These are phyloP conservation scores for Dipodascus geniculatus DNA, from an alignment of 805 yeast genomes.

Conservation along the genomic window DNA sequence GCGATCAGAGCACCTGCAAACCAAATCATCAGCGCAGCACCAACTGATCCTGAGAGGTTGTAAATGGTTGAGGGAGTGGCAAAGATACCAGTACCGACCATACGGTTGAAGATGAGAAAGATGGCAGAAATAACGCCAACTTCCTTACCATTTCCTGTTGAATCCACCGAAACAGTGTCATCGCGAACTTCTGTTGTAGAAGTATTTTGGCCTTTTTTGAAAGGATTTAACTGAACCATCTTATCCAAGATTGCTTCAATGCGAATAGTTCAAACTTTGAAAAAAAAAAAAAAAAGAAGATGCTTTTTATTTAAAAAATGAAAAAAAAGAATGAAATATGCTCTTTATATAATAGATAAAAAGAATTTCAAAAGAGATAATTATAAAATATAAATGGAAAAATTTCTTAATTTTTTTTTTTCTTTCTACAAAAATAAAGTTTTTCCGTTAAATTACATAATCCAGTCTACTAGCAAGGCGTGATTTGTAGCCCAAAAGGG, in stretches of 20 bases:
- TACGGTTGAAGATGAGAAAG: slow-evolving; percentile 54
- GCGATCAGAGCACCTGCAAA: slow-evolving; percentile 63
- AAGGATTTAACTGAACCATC: background rate
- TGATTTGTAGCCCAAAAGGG: background rate
- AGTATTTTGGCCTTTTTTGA: background rate
- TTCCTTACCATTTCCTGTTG: slow-evolving; percentile 13
- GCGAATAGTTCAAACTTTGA: background rate
- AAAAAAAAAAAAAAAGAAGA: background rate
- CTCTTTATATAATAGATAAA: too few species aligned
- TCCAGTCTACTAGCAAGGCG: background rate
- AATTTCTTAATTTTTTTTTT: too few species aligned
- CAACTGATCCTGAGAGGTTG: slow-evolving; percentile 52
- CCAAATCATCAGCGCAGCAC: slow-evolving; percentile 63
- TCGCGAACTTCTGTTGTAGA: background rate
- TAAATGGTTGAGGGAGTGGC: slow-evolving; percentile 54
- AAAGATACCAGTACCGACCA: slow-evolving; percentile 69
- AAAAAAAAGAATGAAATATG: background rate
- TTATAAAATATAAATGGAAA: too few species aligned
- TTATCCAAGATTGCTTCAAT: background rate
- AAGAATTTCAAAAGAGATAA: too few species aligned
- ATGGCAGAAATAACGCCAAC: slow-evolving; percentile 48
- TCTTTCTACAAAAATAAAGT: too few species aligned
- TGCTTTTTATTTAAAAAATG: background rate
- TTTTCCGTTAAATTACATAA: too few species aligned
- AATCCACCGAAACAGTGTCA: background rate